Evolutionary conservation across 2,329 filamentous ascomycete genomes (phyloP).

Genomic region (Thelonectria blattea): DNA sequence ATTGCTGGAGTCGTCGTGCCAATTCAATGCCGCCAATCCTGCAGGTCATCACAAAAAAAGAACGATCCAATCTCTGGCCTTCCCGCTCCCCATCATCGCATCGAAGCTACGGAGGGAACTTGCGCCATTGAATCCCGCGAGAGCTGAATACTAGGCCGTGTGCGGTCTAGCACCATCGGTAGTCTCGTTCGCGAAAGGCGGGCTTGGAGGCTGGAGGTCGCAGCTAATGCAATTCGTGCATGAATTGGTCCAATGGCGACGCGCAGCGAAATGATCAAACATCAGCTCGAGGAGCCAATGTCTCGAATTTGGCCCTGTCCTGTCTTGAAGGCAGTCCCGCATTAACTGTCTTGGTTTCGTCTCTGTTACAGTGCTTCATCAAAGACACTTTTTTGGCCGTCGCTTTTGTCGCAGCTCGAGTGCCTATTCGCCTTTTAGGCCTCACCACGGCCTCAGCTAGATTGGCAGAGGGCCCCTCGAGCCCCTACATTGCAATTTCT

Average conservation of each 20-base stretch:
- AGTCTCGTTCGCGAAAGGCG: background rate
- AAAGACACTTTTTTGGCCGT: background rate
- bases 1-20: too few species aligned
- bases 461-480: conserved; percentile 1
- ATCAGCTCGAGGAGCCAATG: background rate
- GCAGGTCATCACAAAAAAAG: conserved; percentile 10
- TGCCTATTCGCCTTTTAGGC: conserved; percentile 4
- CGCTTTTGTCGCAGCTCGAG: background rate
- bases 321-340: conserved; percentile 5
- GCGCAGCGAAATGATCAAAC: background rate
- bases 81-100: conserved; percentile 26
- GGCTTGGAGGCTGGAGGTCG: background rate
- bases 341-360: conserved; percentile 14
- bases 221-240: background rate
- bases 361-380: conserved; percentile 14
- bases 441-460: conserved; percentile 21
- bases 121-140: conserved; percentile 12
- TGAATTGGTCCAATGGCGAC: background rate
- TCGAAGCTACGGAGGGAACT: conserved; percentile 12
- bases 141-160: background rate
- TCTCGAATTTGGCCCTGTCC: conserved; percentile 5
- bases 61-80: conserved; percentile 17
- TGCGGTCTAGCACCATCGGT: background rate
- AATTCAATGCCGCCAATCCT: conserved; percentile 3
- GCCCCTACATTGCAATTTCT: background rate